phyloP scores from a whole-genome alignment of 2,329 filamentous ascomycete species.

The Aspergillus sp. region DNA sequence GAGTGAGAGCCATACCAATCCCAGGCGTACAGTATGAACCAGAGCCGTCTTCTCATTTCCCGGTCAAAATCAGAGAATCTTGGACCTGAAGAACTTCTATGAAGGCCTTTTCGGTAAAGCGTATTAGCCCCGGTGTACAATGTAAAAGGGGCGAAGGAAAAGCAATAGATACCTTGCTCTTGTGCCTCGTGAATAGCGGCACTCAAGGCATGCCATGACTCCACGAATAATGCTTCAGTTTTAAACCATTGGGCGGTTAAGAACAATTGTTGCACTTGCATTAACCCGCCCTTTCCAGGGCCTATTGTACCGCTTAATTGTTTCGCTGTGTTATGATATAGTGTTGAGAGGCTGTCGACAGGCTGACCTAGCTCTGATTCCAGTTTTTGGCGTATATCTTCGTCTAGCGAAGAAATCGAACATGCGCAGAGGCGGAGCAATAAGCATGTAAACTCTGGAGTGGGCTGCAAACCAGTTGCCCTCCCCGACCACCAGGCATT shows the following conservation, averaged over 20 bases:
- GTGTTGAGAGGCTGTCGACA: conserved; percentile 39
- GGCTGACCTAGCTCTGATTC: conserved; percentile 47
- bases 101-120: conserved; percentile 21
- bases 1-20: conserved; percentile 42
- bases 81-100: conserved; percentile 39
- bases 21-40: conserved; percentile 50
- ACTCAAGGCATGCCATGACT: conserved; percentile 50
- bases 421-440: conserved; percentile 49
- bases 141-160: no score
- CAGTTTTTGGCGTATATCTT: conserved; percentile 39
- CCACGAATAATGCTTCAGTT: conserved; percentile 48
- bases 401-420: conserved; percentile 45
- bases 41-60: conserved; percentile 49
- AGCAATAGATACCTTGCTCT: conserved; percentile 43
- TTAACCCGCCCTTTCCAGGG: conserved; percentile 45
- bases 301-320: conserved; percentile 45
- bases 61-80: conserved; percentile 47
- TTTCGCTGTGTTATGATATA: conserved; percentile 45
- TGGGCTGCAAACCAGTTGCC: conserved; percentile 33
- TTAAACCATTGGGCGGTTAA: conserved; percentile 50
- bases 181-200: conserved; percentile 49
- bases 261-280: conserved; percentile 53
- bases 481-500: conserved; percentile 48
- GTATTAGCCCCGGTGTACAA: neutral
- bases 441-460: conserved; percentile 49